Percentiles rank a stretch among this genome's conserved stretches.
Conservation (phyloP, 768 basidiomycete genomes). For the Megacollybia marginata region DNA sequence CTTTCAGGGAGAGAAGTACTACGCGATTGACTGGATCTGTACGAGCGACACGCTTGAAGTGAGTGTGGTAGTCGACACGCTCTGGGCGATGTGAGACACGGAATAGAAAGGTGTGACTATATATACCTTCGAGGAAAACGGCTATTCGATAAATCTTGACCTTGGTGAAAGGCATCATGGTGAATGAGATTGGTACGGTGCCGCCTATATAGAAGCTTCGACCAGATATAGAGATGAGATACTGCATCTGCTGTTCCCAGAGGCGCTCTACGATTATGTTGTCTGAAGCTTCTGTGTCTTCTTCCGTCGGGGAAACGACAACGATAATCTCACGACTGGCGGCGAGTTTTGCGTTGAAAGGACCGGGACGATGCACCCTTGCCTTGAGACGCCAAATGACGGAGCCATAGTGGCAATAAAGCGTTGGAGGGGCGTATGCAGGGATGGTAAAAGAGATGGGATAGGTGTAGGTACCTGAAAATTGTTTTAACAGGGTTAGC, state of each 20-base stretch:
- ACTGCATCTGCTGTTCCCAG: constrained; percentile 88
- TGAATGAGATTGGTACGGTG: constrained; percentile 68
- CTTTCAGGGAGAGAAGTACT: constrained; percentile 55
- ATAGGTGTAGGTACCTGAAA: constrained; percentile 81
- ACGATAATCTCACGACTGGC: constrained; percentile 68
- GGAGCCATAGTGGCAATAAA: constrained; percentile 68
- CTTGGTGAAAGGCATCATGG: constrained; percentile 78
- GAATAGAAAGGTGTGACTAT: neutral
- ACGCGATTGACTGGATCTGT: constrained; percentile 58
- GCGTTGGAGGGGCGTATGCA: constrained; percentile 66
- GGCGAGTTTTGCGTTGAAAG: constrained; percentile 65
- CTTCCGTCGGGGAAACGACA: constrained; percentile 70
- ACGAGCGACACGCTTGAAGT: constrained; percentile 58
- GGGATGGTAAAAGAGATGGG: constrained; percentile 91
- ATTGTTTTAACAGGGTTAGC: too few species aligned
- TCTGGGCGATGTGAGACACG: constrained; percentile 35
- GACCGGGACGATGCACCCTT: constrained; percentile 74
- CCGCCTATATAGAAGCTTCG: constrained; percentile 82
- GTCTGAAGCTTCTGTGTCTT: constrained; percentile 77
- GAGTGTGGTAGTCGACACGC: constrained; percentile 73
- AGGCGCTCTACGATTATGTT: constrained; percentile 79
- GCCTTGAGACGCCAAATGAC: constrained; percentile 79
- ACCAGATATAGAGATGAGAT: constrained; percentile 66
- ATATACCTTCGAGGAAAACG: constrained; percentile 74
- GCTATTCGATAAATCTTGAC: constrained; percentile 71